phyloP scores from a whole-genome alignment of 164 flowering plant genomes.

The Houttuynia cordata region DNA sequence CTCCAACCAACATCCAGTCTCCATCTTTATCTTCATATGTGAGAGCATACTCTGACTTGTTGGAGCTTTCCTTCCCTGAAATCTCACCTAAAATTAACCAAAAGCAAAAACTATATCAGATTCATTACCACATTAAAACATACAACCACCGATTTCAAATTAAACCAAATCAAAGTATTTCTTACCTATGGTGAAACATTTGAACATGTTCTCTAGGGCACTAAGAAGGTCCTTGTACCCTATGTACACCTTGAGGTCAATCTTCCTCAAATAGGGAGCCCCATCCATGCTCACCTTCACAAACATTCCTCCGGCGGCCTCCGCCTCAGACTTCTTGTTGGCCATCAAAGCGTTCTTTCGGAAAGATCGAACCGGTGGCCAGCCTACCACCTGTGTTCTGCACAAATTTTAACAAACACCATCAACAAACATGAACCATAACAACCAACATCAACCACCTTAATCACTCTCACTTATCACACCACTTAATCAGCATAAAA shows the following conservation, averaged over 20 bases:
- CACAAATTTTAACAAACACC: not conserved
- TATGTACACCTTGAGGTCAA: constrained; percentile 51
- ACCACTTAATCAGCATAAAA: not conserved
- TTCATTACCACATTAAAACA: not conserved
- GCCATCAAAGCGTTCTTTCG: constrained; percentile 43
- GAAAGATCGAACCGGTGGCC: constrained; percentile 75
- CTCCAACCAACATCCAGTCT: constrained; percentile 94
- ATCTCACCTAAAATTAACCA: constrained; percentile 26
- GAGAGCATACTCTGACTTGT: constrained; percentile 62
- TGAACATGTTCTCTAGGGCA: constrained; percentile 71
- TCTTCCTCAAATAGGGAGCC: constrained; percentile 79
- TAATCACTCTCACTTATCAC: not conserved
- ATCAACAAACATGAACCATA: not conserved
- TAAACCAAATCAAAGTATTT: not conserved
- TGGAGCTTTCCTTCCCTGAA: constrained; percentile 60
- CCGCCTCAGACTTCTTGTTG: constrained; percentile 34
- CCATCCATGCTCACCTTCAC: constrained; percentile 96
- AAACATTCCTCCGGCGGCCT: constrained; percentile 30
- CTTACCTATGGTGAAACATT: constrained; percentile 42
- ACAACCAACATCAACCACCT: not conserved
- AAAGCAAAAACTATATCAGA: constrained; percentile 1
- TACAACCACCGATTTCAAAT: not conserved
- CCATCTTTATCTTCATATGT: constrained; percentile 94
- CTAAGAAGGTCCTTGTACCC: constrained; percentile 56
- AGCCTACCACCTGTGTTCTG: constrained; percentile 74